phyloP scores from a whole-genome alignment of 768 basidiomycete species.

The Pulveroboletus sp. region DNA sequence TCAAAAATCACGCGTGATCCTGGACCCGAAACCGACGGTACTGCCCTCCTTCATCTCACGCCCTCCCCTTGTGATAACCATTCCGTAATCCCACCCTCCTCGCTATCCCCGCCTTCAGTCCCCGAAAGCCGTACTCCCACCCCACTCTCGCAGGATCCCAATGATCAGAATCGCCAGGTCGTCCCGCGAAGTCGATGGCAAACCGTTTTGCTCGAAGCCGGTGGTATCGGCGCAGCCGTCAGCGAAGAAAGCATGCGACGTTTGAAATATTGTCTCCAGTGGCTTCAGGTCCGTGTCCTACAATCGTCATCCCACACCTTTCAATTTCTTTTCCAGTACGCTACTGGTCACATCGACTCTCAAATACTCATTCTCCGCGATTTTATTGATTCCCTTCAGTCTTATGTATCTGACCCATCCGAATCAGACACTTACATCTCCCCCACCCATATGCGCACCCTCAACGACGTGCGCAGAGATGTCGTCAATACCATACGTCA shows the following conservation, averaged over 20 bases:
- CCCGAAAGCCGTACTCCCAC: constrained; percentile 22
- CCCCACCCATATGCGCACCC: constrained; percentile 56
- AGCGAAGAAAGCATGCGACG: constrained; percentile 90
- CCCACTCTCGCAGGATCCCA: constrained; percentile 18
- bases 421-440: constrained; percentile 36
- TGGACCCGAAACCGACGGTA: constrained; percentile 6
- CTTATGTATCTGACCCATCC: constrained; percentile 23
- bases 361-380: constrained; percentile 82
- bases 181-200: constrained; percentile 82
- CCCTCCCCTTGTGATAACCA: not conserved
- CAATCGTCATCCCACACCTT: not conserved
- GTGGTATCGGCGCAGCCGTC: constrained; percentile 81
- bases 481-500: constrained; percentile 87
- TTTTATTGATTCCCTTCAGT: constrained; percentile 70
- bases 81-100: constrained; percentile 4
- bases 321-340: constrained; percentile 52
- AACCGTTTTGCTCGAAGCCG: constrained; percentile 77
- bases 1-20: constrained; percentile 1
- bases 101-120: not conserved
- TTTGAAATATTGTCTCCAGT: constrained; percentile 80
- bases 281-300: constrained; percentile 65
- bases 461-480: constrained; percentile 71
- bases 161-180: constrained; percentile 44
- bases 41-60: constrained; percentile 3
- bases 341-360: constrained; percentile 80